Evolutionary conservation across 2,329 filamentous ascomycete genomes (phyloP), one percentile per base, ranked within the genome.

Genomic region (Cladosporium sp.): DNA sequence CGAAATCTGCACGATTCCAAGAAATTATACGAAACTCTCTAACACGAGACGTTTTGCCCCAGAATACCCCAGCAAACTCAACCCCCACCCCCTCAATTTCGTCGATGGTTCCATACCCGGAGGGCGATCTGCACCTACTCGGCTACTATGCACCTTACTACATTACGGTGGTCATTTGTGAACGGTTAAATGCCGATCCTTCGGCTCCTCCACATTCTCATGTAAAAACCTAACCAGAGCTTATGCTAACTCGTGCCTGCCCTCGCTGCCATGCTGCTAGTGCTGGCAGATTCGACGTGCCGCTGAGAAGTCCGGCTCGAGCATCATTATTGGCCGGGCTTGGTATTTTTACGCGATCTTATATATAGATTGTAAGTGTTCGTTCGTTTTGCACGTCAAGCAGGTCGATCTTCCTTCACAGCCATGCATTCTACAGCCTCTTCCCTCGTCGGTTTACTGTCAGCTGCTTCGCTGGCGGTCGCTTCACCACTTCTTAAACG

Each of bases 111-210:
- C n/a, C n/a, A n/a, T n/a, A 30, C 26, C 34, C 34, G n/a, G 7
- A 16, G 23, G 13, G 7, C 6, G 49, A 53, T 18, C 49, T 53
- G 49, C 56, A 28, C 21, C 32, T 39, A 43, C 5, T 30, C 16
- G n/a, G 10, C 34, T n/a, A n/a, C n/a, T n/a, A n/a, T n/a, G n/a
- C n/a, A n/a, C n/a, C n/a, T n/a, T n/a, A n/a, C n/a, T n/a, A 18
- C 16, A 53, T 21, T 23, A 58, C 10, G 49, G 28, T 26, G 14
- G 26, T 30, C 51, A 21, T 54, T 21, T 5, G 13, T n/a, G 16
- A 32, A 63, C 49, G 60, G 60, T 23, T 63, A 63, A 63, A 63
- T 63, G 60, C 34, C 23, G 60, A 63, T 63, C 60, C 8, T 61
- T 14, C 32, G 26, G 60, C 34, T 63, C 60, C 60, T 63, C 60